Evolutionary conservation across 768 basidiomycete genomes (phyloP).

Genomic region (Boletus sp.): DNA sequence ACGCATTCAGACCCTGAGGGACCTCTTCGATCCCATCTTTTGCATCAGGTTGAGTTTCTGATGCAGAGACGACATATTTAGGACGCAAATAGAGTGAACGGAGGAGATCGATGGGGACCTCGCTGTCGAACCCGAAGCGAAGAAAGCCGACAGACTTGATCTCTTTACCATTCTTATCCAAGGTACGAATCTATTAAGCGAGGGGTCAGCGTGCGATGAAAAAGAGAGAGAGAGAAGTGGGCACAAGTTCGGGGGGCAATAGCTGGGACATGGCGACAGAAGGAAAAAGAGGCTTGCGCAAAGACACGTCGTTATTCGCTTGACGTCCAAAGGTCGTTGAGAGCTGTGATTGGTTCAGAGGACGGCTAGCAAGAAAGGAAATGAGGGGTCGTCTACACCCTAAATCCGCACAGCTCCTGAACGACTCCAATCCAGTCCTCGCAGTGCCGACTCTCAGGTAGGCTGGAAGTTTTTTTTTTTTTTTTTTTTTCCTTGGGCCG

Average conservation of each 20-base stretch:
- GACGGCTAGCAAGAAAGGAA: too few relatives aligned
- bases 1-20: constrained; percentile 42
- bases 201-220: constrained; percentile 4
- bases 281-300: not conserved
- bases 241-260: constrained; percentile 20
- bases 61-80: constrained; percentile 59
- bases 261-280: constrained; percentile 21
- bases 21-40: constrained; percentile 40
- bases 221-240: not conserved
- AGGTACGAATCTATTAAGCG: constrained; percentile 48
- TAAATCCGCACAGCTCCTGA: too few relatives aligned
- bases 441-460: too few relatives aligned
- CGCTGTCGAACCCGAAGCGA: constrained; percentile 88
- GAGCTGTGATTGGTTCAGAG: too few relatives aligned
- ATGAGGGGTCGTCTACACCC: too few relatives aligned
- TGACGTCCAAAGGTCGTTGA: too few relatives aligned
- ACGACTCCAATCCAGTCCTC: too few relatives aligned
- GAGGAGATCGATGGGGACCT: constrained; percentile 73
- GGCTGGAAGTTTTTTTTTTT: not conserved
- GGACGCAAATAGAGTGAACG: constrained; percentile 87
- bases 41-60: constrained; percentile 35
- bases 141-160: constrained; percentile 80
- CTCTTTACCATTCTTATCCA: constrained; percentile 73
- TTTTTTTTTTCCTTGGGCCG: not conserved
- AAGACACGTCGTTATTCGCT: too few relatives aligned